Evolutionary conservation across 2,329 filamentous ascomycete genomes (phyloP), one percentile per base, ranked within the genome.

Genomic region (Pseudogymnoascus sp.): DNA sequence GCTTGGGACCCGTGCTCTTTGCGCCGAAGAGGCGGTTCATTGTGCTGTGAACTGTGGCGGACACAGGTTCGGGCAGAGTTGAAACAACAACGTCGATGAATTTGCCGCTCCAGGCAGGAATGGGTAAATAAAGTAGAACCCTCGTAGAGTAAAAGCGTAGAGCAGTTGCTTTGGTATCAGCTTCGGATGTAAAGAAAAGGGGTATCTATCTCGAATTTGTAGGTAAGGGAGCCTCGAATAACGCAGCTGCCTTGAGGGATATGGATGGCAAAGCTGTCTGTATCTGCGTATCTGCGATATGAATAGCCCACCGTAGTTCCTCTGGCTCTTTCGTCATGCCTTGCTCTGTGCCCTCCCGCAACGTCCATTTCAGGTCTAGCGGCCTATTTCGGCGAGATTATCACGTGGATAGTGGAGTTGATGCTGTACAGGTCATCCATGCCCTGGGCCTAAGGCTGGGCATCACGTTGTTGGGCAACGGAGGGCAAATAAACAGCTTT

Each of bases 21-120:
- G 88, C 83, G 73, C 94, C 94, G 74, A 99, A 99, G 68, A 99
- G 82, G 69, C 94, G 90, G 75, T 99, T 97, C 94, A 99, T 97
- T 65, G 61, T 80, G 75, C 64, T 39, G 33, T 39, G 57, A 39
- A 33, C 36, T 38, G 57, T 25, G 57, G 57, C 33, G 33, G 33
- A 36, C 57, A 37, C 36, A 38, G 57, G 9, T 58, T 33, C 57
- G 57, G 36, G 33, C 36, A 30, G 33, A 25, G 30, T 37, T 38
- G 33, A 36, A 28, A 38, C 57, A 28, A 38, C 57, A 58, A 58
- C 36, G 57, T 15, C 28, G 22, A n/a, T 28, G 36, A 15, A 15
- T 38, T 58, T 58, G 57, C 25, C 43, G 43, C 43, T 53, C n/a
- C n/a, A 53, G 43, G 43, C n/a, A 53, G 28, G n/a, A 33, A 25